These are phyloP conservation scores for Diaporthe citri DNA, from an alignment of 2,329 filamentous ascomycete genomes.

Conservation along the genomic window DNA sequence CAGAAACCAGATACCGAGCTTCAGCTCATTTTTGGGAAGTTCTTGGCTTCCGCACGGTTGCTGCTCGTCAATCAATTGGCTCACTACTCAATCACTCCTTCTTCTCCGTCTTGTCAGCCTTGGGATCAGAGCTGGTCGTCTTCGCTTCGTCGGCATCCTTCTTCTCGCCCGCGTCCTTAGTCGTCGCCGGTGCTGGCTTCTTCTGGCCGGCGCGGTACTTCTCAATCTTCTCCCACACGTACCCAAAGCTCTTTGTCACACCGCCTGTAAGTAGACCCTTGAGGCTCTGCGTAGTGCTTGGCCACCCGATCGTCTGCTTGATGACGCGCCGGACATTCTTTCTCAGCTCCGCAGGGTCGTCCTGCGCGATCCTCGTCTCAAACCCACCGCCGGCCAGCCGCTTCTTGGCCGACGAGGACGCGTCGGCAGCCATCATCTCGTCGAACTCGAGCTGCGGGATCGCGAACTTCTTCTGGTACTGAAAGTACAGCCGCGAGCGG, in stretches of 20 bases:
- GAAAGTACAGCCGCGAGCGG: constrained; percentile 90
- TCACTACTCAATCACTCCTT: constrained; percentile 27
- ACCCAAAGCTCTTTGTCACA: constrained; percentile 75
- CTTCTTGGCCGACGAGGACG: constrained; percentile 64
- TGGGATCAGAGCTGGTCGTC: constrained; percentile 9
- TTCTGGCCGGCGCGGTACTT: constrained; percentile 68
- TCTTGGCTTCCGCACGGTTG: neutral
- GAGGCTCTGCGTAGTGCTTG: constrained; percentile 86
- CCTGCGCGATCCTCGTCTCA: constrained; percentile 84
- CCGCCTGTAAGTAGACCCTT: constrained; percentile 89
- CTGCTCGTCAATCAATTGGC: neutral
- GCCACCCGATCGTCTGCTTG: constrained; percentile 91
- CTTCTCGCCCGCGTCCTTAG: constrained; percentile 1
- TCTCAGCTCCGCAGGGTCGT: constrained; percentile 75
- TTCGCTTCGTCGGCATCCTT: constrained; percentile 11
- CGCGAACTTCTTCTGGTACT: constrained; percentile 90
- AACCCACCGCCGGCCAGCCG: constrained; percentile 68
- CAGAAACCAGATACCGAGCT: neutral
- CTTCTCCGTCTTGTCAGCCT: constrained; percentile 19
- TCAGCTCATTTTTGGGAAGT: neutral
- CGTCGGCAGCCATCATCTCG: constrained; percentile 82
- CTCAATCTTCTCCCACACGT: constrained; percentile 83
- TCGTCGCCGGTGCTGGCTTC: constrained; percentile 28
- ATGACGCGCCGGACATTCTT: constrained; percentile 81
- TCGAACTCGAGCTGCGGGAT: constrained; percentile 89